phyloP scores from a whole-genome alignment of 306 rosid genomes.

The Begonia peltatifolia region DNA sequence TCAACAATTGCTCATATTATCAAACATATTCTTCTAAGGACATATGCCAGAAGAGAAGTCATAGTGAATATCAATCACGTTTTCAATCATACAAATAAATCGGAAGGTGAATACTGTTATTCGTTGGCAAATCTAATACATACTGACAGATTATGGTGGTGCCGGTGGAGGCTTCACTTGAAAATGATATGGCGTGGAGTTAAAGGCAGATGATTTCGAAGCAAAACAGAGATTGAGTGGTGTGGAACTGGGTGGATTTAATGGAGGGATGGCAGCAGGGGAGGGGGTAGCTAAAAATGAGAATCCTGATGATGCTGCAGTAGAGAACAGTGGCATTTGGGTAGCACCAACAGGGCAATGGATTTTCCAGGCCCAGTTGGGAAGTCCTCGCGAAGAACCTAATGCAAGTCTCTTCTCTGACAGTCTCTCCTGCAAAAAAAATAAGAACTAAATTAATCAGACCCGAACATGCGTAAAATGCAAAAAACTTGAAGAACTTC shows the following conservation, averaged over 20 bases:
- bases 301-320: slow-evolving; percentile 99
- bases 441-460: no score
- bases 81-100: slow-evolving; percentile 10
- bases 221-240: slow-evolving; percentile 44
- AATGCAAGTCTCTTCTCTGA: slow-evolving; percentile 39
- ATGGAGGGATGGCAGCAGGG: slow-evolving; percentile 33
- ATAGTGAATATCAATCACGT: slow-evolving; percentile 1
- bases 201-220: slow-evolving; percentile 22
- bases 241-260: slow-evolving; percentile 24
- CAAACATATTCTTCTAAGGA: no score
- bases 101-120: neutral
- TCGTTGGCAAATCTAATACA: no score
- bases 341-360: slow-evolving; percentile 47
- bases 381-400: slow-evolving; percentile 56
- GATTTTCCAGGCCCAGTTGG: slow-evolving; percentile 63
- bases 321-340: slow-evolving; percentile 63
- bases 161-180: slow-evolving; percentile 34
- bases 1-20: no score
- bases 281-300: slow-evolving; percentile 62
- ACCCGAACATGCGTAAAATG: no score
- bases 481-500: no score
- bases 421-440: slow-evolving; percentile 64
- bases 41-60: slow-evolving; percentile 7
- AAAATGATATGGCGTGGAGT: slow-evolving; percentile 32
- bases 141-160: slow-evolving; percentile 23